A percentile compares a stretch with the other conserved stretches of the same genome.
Evolutionary conservation across 768 basidiomycete genomes (phyloP).

Genomic region (Tephrocybe sp.): DNA sequence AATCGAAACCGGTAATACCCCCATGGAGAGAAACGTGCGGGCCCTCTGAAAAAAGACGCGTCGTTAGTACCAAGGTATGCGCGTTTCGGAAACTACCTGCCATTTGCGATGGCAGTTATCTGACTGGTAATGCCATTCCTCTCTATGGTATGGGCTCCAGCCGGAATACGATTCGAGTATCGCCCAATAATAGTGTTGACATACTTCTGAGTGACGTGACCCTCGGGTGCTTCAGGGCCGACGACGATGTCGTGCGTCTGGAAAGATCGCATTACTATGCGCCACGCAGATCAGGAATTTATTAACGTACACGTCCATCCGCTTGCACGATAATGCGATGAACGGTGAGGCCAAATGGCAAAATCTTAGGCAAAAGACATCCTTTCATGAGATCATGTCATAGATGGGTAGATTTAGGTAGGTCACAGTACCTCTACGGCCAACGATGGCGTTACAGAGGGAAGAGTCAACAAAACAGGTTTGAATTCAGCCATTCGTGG

Average conservation of each 20-base stretch:
- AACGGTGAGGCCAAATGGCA: slow-evolving; percentile 68
- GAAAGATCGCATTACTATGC: background rate
- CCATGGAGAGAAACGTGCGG: slow-evolving; percentile 69
- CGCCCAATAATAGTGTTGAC: slow-evolving; percentile 73
- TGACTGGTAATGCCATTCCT: slow-evolving; percentile 51
- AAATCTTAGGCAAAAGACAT: slow-evolving; percentile 39
- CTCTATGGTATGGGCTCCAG: slow-evolving; percentile 51
- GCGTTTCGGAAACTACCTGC: too few species aligned
- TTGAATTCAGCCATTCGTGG: slow-evolving; percentile 44
- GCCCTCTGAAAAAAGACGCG: slow-evolving; percentile 35
- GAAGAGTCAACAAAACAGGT: slow-evolving; percentile 54
- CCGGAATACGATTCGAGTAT: slow-evolving; percentile 72
- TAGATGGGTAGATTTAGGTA: background rate
- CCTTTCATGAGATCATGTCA: slow-evolving; percentile 1
- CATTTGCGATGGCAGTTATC: slow-evolving; percentile 45
- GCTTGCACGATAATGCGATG: slow-evolving; percentile 67
- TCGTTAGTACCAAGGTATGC: too few species aligned
- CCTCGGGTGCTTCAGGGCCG: slow-evolving; percentile 64
- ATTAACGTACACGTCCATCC: slow-evolving; percentile 54
- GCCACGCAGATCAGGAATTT: background rate
- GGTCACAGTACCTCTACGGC: slow-evolving; percentile 53
- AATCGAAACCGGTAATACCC: slow-evolving; percentile 67
- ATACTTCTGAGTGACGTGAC: slow-evolving; percentile 63
- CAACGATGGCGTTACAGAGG: slow-evolving; percentile 55
- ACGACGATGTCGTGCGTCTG: slow-evolving; percentile 78